These are phyloP conservation scores for Kuraishia piskuri DNA, from an alignment of 805 yeast species.

Conservation along the genomic window DNA sequence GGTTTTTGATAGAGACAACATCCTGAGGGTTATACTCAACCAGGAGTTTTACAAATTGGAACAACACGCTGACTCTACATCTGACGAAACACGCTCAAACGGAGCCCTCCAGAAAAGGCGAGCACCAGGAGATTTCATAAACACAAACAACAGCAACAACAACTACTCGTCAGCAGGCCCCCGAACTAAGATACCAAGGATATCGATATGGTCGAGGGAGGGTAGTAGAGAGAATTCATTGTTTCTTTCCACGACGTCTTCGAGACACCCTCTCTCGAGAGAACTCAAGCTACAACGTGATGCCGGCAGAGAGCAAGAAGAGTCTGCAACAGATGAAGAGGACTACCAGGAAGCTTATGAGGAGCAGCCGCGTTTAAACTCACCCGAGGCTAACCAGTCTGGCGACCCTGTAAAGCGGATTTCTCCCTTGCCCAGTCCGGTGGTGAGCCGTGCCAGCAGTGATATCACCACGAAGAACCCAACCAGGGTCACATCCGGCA, in stretches of 20 bases:
- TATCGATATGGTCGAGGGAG: not conserved
- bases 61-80: not conserved
- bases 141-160: not conserved
- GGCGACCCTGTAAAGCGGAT: not conserved
- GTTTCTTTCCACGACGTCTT: not conserved
- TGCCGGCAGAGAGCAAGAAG: not conserved
- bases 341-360: not conserved
- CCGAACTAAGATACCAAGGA: not conserved
- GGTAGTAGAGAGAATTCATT: not conserved
- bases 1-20: slow-evolving; percentile 45
- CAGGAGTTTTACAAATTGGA: slow-evolving; percentile 23
- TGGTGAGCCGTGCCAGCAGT: not conserved
- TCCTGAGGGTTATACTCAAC: slow-evolving; percentile 35
- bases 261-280: not conserved
- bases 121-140: not conserved
- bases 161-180: not conserved
- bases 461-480: not conserved
- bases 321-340: not conserved
- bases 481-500: slow-evolving; percentile 27
- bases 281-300: not conserved
- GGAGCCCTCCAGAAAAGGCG: not conserved
- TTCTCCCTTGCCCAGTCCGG: not conserved
- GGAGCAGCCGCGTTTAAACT: not conserved
- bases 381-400: not conserved
- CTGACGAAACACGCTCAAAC: not conserved